These are phyloP conservation scores for Solanum pennellii DNA, from an alignment of 257 asterid genomes.

Conservation along the genomic window DNA sequence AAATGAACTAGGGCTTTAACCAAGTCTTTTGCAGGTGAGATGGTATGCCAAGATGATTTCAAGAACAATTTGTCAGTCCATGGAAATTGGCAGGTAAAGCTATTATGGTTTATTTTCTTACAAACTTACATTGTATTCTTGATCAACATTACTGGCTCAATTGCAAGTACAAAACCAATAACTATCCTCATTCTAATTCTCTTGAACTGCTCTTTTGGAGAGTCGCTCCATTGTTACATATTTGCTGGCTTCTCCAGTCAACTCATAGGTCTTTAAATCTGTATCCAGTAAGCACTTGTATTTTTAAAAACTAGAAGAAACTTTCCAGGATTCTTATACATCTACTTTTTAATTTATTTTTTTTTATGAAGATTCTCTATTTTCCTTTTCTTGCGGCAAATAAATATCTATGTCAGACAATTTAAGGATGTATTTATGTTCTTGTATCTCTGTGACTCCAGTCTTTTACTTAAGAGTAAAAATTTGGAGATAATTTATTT, in stretches of 20 bases:
- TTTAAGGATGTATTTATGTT: neutral
- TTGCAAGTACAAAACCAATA: neutral
- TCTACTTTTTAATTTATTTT: neutral
- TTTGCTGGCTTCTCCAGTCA: neutral
- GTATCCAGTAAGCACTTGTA: neutral
- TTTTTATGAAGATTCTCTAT: neutral
- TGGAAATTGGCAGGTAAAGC: conserved; percentile 44
- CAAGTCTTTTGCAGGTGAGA: conserved; percentile 42
- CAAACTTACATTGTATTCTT: neutral
- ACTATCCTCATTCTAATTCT: neutral
- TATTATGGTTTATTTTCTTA: neutral
- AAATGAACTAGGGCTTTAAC: neutral
- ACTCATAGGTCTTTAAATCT: neutral
- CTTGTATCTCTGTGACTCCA: neutral
- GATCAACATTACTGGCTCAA: neutral
- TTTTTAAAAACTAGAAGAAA: neutral
- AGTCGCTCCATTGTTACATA: neutral
- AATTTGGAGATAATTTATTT: neutral
- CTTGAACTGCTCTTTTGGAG: neutral
- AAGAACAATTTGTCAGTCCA: conserved; percentile 30
- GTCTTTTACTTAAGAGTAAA: neutral
- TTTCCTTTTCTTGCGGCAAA: neutral
- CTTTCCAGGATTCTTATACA: neutral
- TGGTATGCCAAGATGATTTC: conserved; percentile 32
- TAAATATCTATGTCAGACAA: neutral